Base-by-base conservation (phyloP, 306 rosid genomes). In the Fragaria vesca region DNA sequence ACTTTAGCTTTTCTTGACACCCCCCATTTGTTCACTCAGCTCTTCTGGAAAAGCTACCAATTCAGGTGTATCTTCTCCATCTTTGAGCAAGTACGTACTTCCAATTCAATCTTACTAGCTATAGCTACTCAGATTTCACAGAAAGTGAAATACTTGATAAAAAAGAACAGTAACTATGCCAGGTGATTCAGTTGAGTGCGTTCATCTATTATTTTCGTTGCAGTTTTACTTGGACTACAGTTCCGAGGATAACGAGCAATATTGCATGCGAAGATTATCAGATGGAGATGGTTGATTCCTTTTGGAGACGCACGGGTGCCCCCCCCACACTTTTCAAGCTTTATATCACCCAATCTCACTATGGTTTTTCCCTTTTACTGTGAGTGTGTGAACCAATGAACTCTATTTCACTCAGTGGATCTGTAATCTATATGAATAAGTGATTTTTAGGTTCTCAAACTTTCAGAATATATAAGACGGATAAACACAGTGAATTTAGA, bases 1-100 rank as follows among this genome's bases (percentile, higher is more conserved):
- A 66, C 70, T 66, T 66, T 66, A 66, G 47, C 69, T 34, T 34
- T 65, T 65, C 21, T 32, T 32, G 21, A 61, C 43, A 30, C 40
- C 0, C 40, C 43, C 43, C 46, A 1, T 42, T 66, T 21, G 6
- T 34, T 66, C 24, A 8, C 70, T 34, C 47, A 66, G 47, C 69
- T 63, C 43, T 66, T 42, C 48, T 66, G 47, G 6, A 38, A 66
- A 66, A 38, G 47, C 28, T 36, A 3, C 28, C 70, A 9, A 28
- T 28, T 28, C 1, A 63, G 12, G 4, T 55, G 2, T 21, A 66
- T 38, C 71, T 66, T 48, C 48, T 66, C 71, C 71, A 48, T 34
- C 71, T 66, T 34, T 36, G 28, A 38, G 24, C 20, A 8, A 38
- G 24, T 9, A 66, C 47, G 26, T 38, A 66, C 71, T 66, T 38